Base-by-base conservation (phyloP, 768 basidiomycete genomes). In the Agaricus subrufescens region DNA sequence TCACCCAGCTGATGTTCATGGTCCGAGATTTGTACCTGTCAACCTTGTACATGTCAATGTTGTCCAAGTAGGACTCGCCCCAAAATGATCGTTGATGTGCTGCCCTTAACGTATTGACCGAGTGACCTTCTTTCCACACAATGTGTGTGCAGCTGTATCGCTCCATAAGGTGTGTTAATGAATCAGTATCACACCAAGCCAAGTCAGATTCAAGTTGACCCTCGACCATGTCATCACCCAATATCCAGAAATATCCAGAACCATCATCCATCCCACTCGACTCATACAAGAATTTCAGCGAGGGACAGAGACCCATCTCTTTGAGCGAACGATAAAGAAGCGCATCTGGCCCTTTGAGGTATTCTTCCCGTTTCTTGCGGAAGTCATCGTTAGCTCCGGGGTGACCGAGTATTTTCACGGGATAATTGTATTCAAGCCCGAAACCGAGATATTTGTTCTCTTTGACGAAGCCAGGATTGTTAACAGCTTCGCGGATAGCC, bases 351-450 rank as follows among this genome's bases (percentile, higher is more conserved):
- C 71, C 71, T 58, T 73, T 73, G 26, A 73, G 60, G 23, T 58
- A 61, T 2, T 48, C 55, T 31, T 44, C 26, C 9, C 72, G 51
- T 1, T 34, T 14, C 1, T 34, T 11, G 8, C 3, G 4, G 7
- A 34, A 34, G 7, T 34, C 40, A 14, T 5, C n/a, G n/a, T 19
- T 42, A 19, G 40, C 34, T 3, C 19, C 37, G 10, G 55, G 31
- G 1, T 60, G 40, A 8, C 68, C 54, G 1, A 54, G 27, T 2
- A 55, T 59, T 9, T 31, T 26, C 30, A 53, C 43, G 1, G 72
- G 71, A 48, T 78, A 76, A 30, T 65, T 58, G 55, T 74, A 67
- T 2, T 60, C 52, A 5, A 76, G 66, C 0, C 71, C 71, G 43
- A 73, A 72, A 1, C 68, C 73, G 10, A 78, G 56, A 15, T 64